Evolutionary conservation across 108 stramenopile genomes (phyloP), one percentile per base, ranked within the genome.

Genomic region (Phaeodactylum tricornutum): DNA sequence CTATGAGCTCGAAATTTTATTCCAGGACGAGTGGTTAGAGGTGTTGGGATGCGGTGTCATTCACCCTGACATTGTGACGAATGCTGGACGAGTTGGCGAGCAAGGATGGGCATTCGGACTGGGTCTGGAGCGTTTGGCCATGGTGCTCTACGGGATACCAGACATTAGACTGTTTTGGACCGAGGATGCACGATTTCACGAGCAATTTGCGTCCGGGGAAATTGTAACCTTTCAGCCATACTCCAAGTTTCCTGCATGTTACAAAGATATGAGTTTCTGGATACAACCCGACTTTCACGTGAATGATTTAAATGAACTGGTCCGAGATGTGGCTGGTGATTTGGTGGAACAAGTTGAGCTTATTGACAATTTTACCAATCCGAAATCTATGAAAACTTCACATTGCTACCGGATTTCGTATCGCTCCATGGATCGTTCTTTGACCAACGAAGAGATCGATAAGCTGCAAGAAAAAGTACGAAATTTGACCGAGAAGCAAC

Each of bases 141-240:
- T 98, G 97, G 87, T 96, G 0, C 56, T 96, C 34, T 96, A 96
- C 60, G 50, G 69, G 15, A 95, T 98, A 47, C 96, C 97, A 0
- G 97, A 98, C 50, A 96, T 98, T 74, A 93, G 97, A 14, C 59
- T 96, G 28, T 98, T 98, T 70, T 98, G 96, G 96, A 70, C 82
- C 2, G 40, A 84, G 14, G 97, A 96, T 66, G 57, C 62, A 25
- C 68, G 97, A 32, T 98, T 98, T 56, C 72, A 69, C 36, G 48
- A 54, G 19, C 97, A 98, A 65, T 98, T 98, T 53, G n/a, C 60
- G 17, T 34, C 57, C 3, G 91, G 88, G 8, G 32, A 72, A 53
- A 83, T 91, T 51, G 67, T 72, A 24, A 72, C 57, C 17, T 96
- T 98, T 50, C 65, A 85, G 51, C 75, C 93, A 8, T 98, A 91